These are phyloP conservation scores for Saccharomyces hybrid DNA, from an alignment of 1,139 yeast genomes.

Conservation along the genomic window DNA sequence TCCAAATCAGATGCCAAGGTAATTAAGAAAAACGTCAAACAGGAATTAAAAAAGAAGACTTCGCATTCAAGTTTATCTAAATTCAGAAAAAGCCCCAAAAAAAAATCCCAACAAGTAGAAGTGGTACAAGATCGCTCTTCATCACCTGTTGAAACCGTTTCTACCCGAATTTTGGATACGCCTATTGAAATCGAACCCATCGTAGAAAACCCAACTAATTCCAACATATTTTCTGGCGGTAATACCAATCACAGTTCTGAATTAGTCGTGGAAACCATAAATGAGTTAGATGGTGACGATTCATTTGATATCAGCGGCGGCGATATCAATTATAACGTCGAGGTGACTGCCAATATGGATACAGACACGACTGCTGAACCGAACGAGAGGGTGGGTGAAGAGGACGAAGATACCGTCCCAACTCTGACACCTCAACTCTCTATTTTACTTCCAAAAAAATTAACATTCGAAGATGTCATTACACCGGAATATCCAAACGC, in stretches of 20 bases:
- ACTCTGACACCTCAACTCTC: neutral
- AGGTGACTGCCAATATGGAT: neutral
- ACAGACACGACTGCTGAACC: neutral
- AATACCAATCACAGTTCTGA: neutral
- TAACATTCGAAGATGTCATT: slow-evolving; percentile 31
- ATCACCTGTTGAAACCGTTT: neutral
- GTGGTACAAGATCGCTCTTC: neutral
- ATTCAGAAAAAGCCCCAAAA: slow-evolving; percentile 10
- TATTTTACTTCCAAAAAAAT: slow-evolving; percentile 27
- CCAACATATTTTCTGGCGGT: neutral
- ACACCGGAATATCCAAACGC: slow-evolving; percentile 46
- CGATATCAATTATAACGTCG: neutral
- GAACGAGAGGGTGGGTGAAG: neutral
- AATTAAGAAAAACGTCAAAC: neutral
- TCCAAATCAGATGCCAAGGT: neutral
- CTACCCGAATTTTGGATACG: neutral
- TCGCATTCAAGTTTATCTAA: slow-evolving; percentile 10
- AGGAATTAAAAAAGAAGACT: slow-evolving; percentile 13
- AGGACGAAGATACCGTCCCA: neutral
- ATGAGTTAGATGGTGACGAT: slow-evolving; percentile 15
- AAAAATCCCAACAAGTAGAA: slow-evolving; percentile 1
- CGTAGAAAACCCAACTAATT: neutral
- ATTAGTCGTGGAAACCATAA: slow-evolving; percentile 11
- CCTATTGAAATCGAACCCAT: neutral
- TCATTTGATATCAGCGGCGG: slow-evolving; percentile 12